Percentiles rank a stretch among this genome's conserved stretches.
These are phyloP conservation scores for Leccinum fibrillosum DNA, from an alignment of 768 basidiomycete genomes.

Conservation along the genomic window DNA sequence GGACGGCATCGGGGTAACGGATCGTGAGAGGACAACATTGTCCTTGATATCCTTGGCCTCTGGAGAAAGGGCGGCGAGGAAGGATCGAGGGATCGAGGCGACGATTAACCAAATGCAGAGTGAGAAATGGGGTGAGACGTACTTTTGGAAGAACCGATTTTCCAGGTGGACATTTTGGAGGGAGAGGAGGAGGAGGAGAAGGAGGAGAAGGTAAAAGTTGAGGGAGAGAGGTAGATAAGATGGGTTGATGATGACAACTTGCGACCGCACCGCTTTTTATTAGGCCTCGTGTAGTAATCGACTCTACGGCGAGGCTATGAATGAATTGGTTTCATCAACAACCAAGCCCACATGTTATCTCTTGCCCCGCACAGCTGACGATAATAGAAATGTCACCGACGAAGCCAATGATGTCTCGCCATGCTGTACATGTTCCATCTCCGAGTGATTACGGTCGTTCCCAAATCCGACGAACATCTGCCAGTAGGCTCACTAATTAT, in stretches of 20 bases:
- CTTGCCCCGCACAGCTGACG: not conserved
- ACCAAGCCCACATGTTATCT: not conserved
- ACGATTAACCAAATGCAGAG: not conserved
- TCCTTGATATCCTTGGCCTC: slow-evolving; percentile 71
- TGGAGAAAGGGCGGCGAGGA: slow-evolving; percentile 24
- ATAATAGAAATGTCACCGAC: too few relatives aligned
- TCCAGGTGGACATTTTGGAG: slow-evolving; percentile 50
- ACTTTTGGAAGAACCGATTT: slow-evolving; percentile 42
- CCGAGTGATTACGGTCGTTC: too few relatives aligned
- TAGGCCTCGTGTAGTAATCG: not conserved
- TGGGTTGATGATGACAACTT: not conserved
- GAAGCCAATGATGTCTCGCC: not conserved
- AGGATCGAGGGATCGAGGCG: slow-evolving; percentile 7
- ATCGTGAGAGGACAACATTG: slow-evolving; percentile 69
- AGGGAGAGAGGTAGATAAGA: not conserved
- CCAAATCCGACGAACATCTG: too few relatives aligned
- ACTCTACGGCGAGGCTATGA: not conserved
- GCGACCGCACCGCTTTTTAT: not conserved
- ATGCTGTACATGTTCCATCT: not conserved
- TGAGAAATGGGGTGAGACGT: not conserved
- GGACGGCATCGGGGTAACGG: slow-evolving; percentile 78
- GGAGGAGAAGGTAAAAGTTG: not conserved
- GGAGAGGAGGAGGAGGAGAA: not conserved
- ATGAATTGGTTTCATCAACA: not conserved
- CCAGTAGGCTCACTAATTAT: not conserved